Percentiles rank a stretch among this genome's conserved stretches.
These are phyloP conservation scores for Sindora glabra DNA, from an alignment of 306 rosid species.

Conservation along the genomic window DNA sequence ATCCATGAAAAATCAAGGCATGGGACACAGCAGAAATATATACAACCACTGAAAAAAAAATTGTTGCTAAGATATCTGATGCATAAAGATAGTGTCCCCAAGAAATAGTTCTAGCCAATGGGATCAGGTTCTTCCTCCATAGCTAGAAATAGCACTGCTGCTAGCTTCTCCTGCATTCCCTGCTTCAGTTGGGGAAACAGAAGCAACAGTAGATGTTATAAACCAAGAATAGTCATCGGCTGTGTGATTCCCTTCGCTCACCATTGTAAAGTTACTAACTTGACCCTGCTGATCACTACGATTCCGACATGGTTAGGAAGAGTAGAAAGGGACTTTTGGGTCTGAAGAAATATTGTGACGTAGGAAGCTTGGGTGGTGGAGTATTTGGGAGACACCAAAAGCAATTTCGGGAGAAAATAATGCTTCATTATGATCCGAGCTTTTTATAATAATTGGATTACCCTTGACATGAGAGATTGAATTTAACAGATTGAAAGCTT, in stretches of 20 bases:
- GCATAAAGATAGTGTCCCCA: slow-evolving; percentile 39
- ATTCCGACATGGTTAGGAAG: slow-evolving; percentile 50
- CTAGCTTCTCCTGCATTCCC: slow-evolving; percentile 41
- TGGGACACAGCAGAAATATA: slow-evolving; percentile 14
- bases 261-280: slow-evolving; percentile 34
- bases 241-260: slow-evolving; percentile 38
- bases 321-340: slow-evolving; percentile 72
- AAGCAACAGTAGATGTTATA: slow-evolving; percentile 14
- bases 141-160: slow-evolving; percentile 49
- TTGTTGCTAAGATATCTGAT: slow-evolving; percentile 38
- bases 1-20: slow-evolving; percentile 7
- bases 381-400: slow-evolving; percentile 69
- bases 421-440: slow-evolving; percentile 18
- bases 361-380: slow-evolving; percentile 46
- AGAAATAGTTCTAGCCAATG: slow-evolving; percentile 50
- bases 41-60: slow-evolving; percentile 14
- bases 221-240: slow-evolving; percentile 31
- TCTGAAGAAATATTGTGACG: slow-evolving; percentile 33
- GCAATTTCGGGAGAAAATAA: slow-evolving; percentile 30
- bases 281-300: slow-evolving; percentile 30
- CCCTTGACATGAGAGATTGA: slow-evolving; percentile 28
- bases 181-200: slow-evolving; percentile 21
- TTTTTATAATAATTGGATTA: slow-evolving; percentile 17
- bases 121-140: slow-evolving; percentile 41
- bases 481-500: slow-evolving; percentile 25